Evolutionary conservation across 768 basidiomycete species (phyloP), one percentile per base, ranked within the genome.

Genomic region (Rhodosporidiobolus odoratus): DNA sequence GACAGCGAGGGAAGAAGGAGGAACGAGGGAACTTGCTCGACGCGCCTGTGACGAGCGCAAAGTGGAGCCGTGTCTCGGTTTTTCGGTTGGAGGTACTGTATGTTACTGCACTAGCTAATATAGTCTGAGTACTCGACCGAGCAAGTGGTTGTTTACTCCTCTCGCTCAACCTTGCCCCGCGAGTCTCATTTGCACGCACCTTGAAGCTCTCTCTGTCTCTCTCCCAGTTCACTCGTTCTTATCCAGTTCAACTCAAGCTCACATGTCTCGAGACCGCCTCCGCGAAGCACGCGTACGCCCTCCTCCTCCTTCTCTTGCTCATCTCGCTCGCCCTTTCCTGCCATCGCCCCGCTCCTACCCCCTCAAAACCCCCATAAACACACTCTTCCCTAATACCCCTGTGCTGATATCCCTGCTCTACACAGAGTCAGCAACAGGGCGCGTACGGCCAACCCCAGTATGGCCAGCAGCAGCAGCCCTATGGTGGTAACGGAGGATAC

Each of bases 251-350:
- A 19, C 34, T 34, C 52, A 19, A 27, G 6, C 27, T 8, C 38
- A 16, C 9, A 72, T 72, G 72, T 57, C 50, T 25, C 67, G 72
- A 15, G 72, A 73, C 56, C 72, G 72, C 48, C 72, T 73, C 21
- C 59, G 72, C 23, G 72, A 73, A 69, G 66, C 66, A 38, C 69
- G 69, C 52, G 69, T 71, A 21, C 41, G 69, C 40, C 7, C 38
- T 41, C 27, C 3, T 15, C 34, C 60, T 21, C 5, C 47, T 16
- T 21, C 52, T n/a, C 25, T 27, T 21, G 50, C 30, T 27, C 43
- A 15, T 65, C 57, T 15, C 23, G 7, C 27, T 8, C 47, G n/a
- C 48, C 32, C 52, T 25, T 30, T 38, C 34, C 50, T 25, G 27
- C 27, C 34, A 19, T 19, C 47, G 21, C 38, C 58, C 37, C 30